Conservation (phyloP, 768 basidiomycete species). For the Amanita inopinata region DNA sequence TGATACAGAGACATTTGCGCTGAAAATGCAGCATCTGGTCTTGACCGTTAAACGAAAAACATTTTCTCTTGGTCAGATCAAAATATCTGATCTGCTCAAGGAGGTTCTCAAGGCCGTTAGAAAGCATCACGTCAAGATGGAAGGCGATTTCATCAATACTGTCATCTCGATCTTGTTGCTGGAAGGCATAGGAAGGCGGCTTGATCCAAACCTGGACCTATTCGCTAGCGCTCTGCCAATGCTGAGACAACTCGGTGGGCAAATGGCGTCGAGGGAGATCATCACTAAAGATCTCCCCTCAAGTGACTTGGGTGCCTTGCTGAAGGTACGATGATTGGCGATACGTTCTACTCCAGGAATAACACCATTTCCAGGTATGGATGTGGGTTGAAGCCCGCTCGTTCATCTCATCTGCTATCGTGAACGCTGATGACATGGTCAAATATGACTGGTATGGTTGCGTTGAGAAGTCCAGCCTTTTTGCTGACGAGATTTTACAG, state of each 20-base stretch:
- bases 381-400: constrained; percentile 89
- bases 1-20: constrained; percentile 90
- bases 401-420: constrained; percentile 67
- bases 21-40: constrained; percentile 96
- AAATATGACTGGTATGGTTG: constrained; percentile 76
- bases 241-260: constrained; percentile 79
- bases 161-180: constrained; percentile 88
- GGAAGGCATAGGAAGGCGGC: constrained; percentile 91
- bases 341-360: not conserved
- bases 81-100: constrained; percentile 86
- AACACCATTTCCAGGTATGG: constrained; percentile 57
- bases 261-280: constrained; percentile 70
- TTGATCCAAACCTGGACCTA: constrained; percentile 87
- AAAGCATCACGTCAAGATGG: constrained; percentile 94
- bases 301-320: constrained; percentile 71
- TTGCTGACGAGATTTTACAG: constrained; percentile 10
- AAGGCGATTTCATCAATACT: constrained; percentile 97
- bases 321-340: constrained; percentile 61
- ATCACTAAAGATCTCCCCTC: constrained; percentile 49
- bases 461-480: not conserved
- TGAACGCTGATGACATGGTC: constrained; percentile 77
- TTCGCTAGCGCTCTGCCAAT: constrained; percentile 96
- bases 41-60: constrained; percentile 92
- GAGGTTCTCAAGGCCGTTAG: constrained; percentile 84
- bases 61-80: constrained; percentile 94